Conservation (phyloP, 2,329 filamentous ascomycete species). For the Talaromyces sp. region DNA sequence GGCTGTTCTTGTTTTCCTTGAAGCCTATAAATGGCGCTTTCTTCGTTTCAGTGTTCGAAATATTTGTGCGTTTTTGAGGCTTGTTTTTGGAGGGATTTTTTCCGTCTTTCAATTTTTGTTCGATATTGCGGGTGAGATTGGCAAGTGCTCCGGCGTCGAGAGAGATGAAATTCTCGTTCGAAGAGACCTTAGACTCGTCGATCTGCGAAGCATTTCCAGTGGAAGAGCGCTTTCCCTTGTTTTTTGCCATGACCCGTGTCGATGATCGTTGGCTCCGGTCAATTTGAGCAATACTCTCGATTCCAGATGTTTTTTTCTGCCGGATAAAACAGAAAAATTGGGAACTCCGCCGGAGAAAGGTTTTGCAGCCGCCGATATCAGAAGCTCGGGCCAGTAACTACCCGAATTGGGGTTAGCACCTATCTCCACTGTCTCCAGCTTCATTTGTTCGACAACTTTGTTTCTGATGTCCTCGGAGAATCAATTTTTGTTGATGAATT, state of each 20-base stretch:
- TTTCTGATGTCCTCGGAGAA: not conserved
- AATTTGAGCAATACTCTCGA: conserved; percentile 7
- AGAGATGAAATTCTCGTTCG: conserved; percentile 28
- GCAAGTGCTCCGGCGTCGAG: conserved; percentile 40
- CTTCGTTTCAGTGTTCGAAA: conserved; percentile 17
- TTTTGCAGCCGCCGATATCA: conserved; percentile 22
- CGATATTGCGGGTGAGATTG: conserved; percentile 41
- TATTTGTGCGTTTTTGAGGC: conserved; percentile 30
- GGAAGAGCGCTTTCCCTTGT: conserved; percentile 35
- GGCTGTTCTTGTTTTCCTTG: conserved; percentile 1
- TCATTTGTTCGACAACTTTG: not conserved
- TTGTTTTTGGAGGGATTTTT: conserved; percentile 26
- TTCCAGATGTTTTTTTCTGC: conserved; percentile 28
- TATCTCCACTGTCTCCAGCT: not conserved
- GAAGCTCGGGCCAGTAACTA: conserved; percentile 18
- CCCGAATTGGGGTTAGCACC: conserved; percentile 10
- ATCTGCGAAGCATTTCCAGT: conserved; percentile 23
- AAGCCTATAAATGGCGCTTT: conserved; percentile 26
- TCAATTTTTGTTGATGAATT: not conserved
- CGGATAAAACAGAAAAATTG: conserved; percentile 25
- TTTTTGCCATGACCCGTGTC: conserved; percentile 34
- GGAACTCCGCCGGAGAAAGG: conserved; percentile 28
- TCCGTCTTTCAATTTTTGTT: conserved; percentile 38
- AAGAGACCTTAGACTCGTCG: conserved; percentile 23
- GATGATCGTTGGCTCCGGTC: conserved; percentile 26